Evolutionary conservation across 495 filamentous ascomycete genomes (phyloP).

Genomic region (Penicillium antarcticum): DNA sequence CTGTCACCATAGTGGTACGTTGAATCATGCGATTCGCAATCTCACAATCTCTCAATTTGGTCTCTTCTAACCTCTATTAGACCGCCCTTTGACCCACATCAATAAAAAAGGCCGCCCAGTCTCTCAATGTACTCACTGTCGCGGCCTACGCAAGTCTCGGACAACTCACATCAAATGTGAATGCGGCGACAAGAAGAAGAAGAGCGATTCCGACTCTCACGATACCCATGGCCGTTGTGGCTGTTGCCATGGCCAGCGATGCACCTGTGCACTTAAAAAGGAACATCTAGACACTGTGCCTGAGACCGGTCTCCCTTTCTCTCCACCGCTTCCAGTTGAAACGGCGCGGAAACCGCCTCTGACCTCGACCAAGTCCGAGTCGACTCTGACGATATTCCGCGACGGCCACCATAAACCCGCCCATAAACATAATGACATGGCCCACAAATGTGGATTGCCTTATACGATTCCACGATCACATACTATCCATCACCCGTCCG

Average conservation of each 20-base stretch:
- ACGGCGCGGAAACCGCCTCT: slow-evolving; percentile 63
- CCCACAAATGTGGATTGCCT: slow-evolving; percentile 76
- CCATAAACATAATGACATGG: slow-evolving; percentile 82
- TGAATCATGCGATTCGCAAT: slow-evolving; percentile 8
- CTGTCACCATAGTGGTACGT: slow-evolving; percentile 86
- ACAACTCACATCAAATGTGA: slow-evolving; percentile 95
- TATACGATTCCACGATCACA: slow-evolving; percentile 76
- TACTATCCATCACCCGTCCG: slow-evolving; percentile 60
- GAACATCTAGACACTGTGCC: slow-evolving; percentile 66
- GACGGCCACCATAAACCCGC: slow-evolving; percentile 94
- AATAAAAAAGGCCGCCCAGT: slow-evolving; percentile 98
- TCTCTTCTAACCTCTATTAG: slow-evolving; percentile 44
- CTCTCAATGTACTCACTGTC: slow-evolving; percentile 97
- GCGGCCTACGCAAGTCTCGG: slow-evolving; percentile 93
- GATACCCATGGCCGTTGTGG: slow-evolving; percentile 70
- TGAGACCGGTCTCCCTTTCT: slow-evolving; percentile 21
- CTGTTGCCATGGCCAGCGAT: slow-evolving; percentile 88
- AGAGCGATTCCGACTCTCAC: slow-evolving; percentile 61
- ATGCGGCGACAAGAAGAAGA: slow-evolving; percentile 81
- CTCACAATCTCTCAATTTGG: not conserved
- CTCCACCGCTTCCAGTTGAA: slow-evolving; percentile 43
- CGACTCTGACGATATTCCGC: slow-evolving; percentile 76
- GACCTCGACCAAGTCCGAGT: slow-evolving; percentile 80
- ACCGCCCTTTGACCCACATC: slow-evolving; percentile 91
- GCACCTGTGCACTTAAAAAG: slow-evolving; percentile 90